These are phyloP conservation scores for Phytopythium cucurbitacearum DNA, from an alignment of 352 stramenopile genomes.

Conservation along the genomic window DNA sequence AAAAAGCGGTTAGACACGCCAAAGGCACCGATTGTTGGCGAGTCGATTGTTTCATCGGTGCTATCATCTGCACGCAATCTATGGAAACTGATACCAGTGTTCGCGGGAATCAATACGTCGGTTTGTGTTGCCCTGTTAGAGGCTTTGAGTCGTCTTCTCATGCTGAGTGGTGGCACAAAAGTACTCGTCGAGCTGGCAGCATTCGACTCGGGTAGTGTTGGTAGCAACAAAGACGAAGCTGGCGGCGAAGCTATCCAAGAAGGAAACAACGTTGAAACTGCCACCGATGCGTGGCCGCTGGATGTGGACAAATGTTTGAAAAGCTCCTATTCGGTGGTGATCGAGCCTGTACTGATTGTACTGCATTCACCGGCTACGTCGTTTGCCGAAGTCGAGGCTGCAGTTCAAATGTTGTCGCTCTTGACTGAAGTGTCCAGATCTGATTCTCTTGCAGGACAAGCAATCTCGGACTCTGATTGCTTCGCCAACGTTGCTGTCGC, in stretches of 20 bases:
- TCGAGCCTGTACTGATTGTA: conserved; percentile 32
- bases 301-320: conserved; percentile 13
- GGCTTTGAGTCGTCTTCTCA: conserved; percentile 26
- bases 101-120: conserved; percentile 12
- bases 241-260: neutral
- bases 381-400: conserved; percentile 46
- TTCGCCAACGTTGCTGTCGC: conserved; percentile 38
- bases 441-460: conserved; percentile 8
- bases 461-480: conserved; percentile 7
- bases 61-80: conserved; percentile 22
- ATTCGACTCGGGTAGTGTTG: neutral
- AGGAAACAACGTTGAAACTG: neutral
- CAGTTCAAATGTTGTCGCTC: conserved; percentile 18
- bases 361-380: conserved; percentile 29
- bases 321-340: conserved; percentile 21
- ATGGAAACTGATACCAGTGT: conserved; percentile 17
- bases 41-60: conserved; percentile 24
- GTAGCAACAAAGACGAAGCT: neutral
- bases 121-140: conserved; percentile 32
- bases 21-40: conserved; percentile 17
- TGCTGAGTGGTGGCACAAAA: conserved; percentile 23
- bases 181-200: conserved; percentile 21
- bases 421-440: conserved; percentile 19
- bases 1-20: conserved; percentile 36
- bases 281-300: conserved; percentile 17